Conservation (phyloP, 2,329 filamentous ascomycete species). For the Phaeosphaeria sp. region DNA sequence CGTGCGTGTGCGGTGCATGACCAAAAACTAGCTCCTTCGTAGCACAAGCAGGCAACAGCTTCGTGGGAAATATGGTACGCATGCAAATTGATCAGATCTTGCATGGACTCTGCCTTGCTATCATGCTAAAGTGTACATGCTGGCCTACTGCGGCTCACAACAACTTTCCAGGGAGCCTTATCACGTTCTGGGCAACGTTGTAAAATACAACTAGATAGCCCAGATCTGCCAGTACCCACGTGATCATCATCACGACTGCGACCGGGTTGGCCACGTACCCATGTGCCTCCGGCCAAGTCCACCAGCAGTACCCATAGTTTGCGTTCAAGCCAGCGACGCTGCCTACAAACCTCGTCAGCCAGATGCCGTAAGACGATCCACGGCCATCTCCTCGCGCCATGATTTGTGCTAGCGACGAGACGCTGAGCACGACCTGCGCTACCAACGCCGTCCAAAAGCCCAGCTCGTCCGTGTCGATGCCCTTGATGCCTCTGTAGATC, state of each 20-base stretch:
- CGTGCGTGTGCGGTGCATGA: no score
- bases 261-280: constrained; percentile 56
- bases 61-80: no score
- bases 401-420: constrained; percentile 54
- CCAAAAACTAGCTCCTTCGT: no score
- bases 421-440: constrained; percentile 53
- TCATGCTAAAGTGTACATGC: background rate
- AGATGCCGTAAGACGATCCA: constrained; percentile 71
- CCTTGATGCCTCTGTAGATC: constrained; percentile 38
- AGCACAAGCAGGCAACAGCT: no score
- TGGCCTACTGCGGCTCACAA: background rate
- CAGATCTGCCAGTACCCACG: constrained; percentile 53
- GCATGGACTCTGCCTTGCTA: background rate
- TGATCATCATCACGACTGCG: constrained; percentile 52
- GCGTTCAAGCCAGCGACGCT: constrained; percentile 70
- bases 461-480: constrained; percentile 59
- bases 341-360: constrained; percentile 79
- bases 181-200: constrained; percentile 2
- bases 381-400: constrained; percentile 57
- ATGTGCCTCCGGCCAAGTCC: constrained; percentile 58
- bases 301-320: constrained; percentile 62
- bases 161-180: background rate
- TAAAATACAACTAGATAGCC: constrained; percentile 55
- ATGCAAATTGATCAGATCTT: no score
- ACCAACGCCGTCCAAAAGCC: constrained; percentile 58